A percentile compares a stretch with the other conserved stretches of the same genome.
These are phyloP conservation scores for Haematococcus sp. DNA, from an alignment of 139 green algal genomes.

Conservation along the genomic window DNA sequence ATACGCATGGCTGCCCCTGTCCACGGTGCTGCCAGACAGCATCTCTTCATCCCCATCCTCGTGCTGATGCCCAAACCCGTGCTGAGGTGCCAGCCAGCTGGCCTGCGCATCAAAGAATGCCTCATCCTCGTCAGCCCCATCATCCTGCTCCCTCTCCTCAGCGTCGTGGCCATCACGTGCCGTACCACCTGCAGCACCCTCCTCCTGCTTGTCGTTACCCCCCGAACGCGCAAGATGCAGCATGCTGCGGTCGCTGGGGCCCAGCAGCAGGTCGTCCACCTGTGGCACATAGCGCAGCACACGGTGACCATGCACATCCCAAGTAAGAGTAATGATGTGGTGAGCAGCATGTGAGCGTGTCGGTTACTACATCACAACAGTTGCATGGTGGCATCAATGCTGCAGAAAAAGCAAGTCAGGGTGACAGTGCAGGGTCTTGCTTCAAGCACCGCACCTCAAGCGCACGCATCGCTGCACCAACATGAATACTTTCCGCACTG, in stretches of 20 bases:
- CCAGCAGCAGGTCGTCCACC: slow-evolving; percentile 76
- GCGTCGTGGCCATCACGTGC: too few relatives aligned
- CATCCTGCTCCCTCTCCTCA: too few relatives aligned
- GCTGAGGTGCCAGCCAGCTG: slow-evolving; percentile 9
- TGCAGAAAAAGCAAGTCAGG: too few relatives aligned
- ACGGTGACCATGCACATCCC: too few relatives aligned
- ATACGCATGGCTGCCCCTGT: too few relatives aligned
- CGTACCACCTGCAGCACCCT: too few relatives aligned
- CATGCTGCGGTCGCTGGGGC: slow-evolving; percentile 17
- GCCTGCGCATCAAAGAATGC: slow-evolving; percentile 49
- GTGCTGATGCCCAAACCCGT: neutral
- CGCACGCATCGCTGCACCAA: slow-evolving; percentile 27
- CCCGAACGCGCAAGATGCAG: slow-evolving; percentile 16
- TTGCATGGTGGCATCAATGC: too few relatives aligned
- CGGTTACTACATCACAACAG: too few relatives aligned
- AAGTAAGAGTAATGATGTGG: too few relatives aligned
- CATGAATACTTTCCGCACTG: slow-evolving; percentile 32
- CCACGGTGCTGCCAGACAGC: too few relatives aligned
- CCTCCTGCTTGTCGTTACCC: slow-evolving; percentile 17
- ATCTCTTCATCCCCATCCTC: neutral
- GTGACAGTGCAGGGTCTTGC: too few relatives aligned
- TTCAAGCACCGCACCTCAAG: slow-evolving; percentile 24
- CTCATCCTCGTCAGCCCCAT: slow-evolving; percentile 20
- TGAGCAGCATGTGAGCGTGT: too few relatives aligned
- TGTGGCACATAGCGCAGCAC: slow-evolving; percentile 32